phyloP scores from a whole-genome alignment of 805 yeast genomes.

The Torulaspora gathmanii region DNA sequence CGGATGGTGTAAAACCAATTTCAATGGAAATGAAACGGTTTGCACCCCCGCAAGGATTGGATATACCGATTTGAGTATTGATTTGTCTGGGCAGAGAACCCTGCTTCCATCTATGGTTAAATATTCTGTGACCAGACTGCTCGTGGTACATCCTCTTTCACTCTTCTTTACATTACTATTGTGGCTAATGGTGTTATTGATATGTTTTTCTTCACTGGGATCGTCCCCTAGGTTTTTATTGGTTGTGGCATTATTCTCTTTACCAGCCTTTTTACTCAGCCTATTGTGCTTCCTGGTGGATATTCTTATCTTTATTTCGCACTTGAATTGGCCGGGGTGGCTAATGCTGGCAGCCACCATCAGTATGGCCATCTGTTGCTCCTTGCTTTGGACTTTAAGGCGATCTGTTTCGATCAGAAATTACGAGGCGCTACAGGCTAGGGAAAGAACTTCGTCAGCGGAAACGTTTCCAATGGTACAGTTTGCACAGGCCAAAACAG shows the following conservation, averaged over 20 bases:
- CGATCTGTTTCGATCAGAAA: constrained; percentile 47
- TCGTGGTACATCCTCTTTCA: constrained; percentile 66
- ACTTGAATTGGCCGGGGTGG: constrained; percentile 84
- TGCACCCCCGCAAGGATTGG: constrained; percentile 25
- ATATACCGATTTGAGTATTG: constrained; percentile 21
- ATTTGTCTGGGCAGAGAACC: constrained; percentile 38
- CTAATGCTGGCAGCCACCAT: constrained; percentile 64
- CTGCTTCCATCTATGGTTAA: constrained; percentile 57
- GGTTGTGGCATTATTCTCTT: constrained; percentile 50
- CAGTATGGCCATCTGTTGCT: constrained; percentile 56
- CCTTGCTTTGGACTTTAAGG: constrained; percentile 66
- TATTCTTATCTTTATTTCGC: constrained; percentile 69
- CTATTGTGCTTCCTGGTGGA: constrained; percentile 78
- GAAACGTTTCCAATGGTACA: constrained; percentile 19
- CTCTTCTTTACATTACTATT: constrained; percentile 50
- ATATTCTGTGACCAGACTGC: constrained; percentile 51
- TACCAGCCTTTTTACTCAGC: constrained; percentile 65
- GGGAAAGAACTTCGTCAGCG: constrained; percentile 6
- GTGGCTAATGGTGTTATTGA: constrained; percentile 38
- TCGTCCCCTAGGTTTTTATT: constrained; percentile 44
- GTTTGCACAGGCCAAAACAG: not conserved
- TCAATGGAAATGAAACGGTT: not conserved
- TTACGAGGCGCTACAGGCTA: constrained; percentile 19
- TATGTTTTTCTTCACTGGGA: constrained; percentile 38
- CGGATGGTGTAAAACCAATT: constrained; percentile 49